Conservation (phyloP, 2,329 filamentous ascomycete species). For the Zymoseptoria crescenta region DNA sequence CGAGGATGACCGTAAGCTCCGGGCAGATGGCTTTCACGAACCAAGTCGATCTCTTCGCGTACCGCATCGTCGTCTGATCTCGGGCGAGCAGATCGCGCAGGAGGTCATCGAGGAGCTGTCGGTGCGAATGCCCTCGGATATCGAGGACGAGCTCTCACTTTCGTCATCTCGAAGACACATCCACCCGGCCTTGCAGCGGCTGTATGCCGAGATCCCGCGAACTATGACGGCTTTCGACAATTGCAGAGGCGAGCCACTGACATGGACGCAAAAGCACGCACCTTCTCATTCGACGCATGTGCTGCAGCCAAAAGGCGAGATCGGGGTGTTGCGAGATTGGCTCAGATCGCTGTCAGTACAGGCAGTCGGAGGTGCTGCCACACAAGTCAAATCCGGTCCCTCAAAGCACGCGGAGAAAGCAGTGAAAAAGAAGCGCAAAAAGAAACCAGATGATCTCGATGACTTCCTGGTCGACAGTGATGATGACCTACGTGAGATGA, state of each 20-base stretch:
- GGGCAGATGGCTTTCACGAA: conserved; percentile 29
- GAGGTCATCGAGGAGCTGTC: conserved; percentile 25
- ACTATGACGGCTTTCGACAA: conserved; percentile 72
- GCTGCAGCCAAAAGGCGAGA: conserved; percentile 66
- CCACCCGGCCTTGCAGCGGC: conserved; percentile 53
- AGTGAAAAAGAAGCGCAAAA: conserved; percentile 59
- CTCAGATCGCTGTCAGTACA: conserved; percentile 67
- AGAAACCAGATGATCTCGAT: conserved; percentile 58
- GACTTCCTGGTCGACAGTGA: conserved; percentile 74
- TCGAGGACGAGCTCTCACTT: conserved; percentile 10
- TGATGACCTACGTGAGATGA: conserved; percentile 62
- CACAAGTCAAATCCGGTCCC: conserved; percentile 12
- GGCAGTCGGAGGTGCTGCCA: conserved; percentile 58
- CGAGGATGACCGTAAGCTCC: conserved; percentile 14
- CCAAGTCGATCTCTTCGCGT: conserved; percentile 21
- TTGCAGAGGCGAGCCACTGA: conserved; percentile 61
- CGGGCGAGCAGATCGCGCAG: conserved; percentile 34
- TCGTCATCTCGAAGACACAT: conserved; percentile 9
- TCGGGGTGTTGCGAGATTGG: conserved; percentile 69
- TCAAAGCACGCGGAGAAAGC: conserved; percentile 19
- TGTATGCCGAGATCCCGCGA: conserved; percentile 54
- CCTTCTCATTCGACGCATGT: conserved; percentile 63
- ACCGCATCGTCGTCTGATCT: conserved; percentile 26
- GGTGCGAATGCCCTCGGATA: conserved; percentile 3
- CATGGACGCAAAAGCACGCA: conserved; percentile 82